These are phyloP conservation scores for Mucor irregularis DNA, from an alignment of 371 early-diverging fungal species.

Conservation along the genomic window DNA sequence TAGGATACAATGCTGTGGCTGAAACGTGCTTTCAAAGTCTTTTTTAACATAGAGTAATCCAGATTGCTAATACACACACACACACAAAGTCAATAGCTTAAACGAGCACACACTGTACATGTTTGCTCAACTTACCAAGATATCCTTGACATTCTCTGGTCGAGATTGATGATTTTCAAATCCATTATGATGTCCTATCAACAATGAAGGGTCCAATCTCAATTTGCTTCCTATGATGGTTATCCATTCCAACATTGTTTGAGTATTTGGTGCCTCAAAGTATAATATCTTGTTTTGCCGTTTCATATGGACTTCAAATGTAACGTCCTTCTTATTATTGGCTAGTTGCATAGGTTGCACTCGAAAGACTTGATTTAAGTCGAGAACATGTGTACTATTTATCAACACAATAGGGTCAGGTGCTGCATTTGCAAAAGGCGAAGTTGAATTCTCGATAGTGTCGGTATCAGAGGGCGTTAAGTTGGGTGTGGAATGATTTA, in stretches of 20 bases:
- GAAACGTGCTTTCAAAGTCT: neutral
- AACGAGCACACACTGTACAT: neutral
- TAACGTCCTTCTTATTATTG: neutral
- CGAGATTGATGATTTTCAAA: neutral
- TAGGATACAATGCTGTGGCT: conserved; percentile 9
- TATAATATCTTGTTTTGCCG: neutral
- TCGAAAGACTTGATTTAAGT: conserved; percentile 1
- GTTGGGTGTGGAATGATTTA: neutral
- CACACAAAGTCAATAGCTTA: neutral
- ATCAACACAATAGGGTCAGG: conserved; percentile 5
- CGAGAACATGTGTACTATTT: conserved; percentile 7
- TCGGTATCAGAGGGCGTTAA: neutral
- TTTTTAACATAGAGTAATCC: conserved; percentile 21
- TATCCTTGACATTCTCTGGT: neutral
- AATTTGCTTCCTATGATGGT: conserved; percentile 4
- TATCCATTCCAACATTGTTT: conserved; percentile 18
- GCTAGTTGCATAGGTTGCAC: neutral
- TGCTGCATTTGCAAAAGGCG: neutral
- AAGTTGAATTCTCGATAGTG: neutral
- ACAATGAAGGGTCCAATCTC: neutral
- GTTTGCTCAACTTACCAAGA: conserved; percentile 6
- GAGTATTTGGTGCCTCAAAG: conserved; percentile 19
- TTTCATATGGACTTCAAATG: neutral
- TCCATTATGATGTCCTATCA: neutral
- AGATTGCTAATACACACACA: conserved; percentile 10